A percentile compares a stretch with the other conserved stretches of the same genome.
These are phyloP conservation scores for Suhomyces canberraensis DNA, from an alignment of 805 yeast genomes.

Conservation along the genomic window DNA sequence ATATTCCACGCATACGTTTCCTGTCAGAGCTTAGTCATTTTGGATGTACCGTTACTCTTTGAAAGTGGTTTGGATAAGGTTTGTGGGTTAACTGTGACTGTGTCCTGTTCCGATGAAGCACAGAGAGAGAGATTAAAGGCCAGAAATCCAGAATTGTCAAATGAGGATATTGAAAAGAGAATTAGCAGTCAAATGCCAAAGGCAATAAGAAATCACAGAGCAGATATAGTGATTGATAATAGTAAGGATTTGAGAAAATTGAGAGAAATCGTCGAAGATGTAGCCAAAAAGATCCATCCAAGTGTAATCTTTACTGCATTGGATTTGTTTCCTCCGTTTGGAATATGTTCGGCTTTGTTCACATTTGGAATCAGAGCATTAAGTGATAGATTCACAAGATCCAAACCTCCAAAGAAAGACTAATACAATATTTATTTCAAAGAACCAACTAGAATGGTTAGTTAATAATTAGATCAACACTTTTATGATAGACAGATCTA, in stretches of 20 bases:
- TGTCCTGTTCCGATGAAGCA: slow-evolving; percentile 52
- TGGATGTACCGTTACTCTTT: slow-evolving; percentile 89
- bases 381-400: slow-evolving; percentile 8
- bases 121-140: slow-evolving; percentile 62
- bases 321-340: slow-evolving; percentile 14
- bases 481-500: too few relatives aligned
- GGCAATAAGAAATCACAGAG: slow-evolving; percentile 49
- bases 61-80: slow-evolving; percentile 69
- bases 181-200: slow-evolving; percentile 75
- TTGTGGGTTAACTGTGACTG: slow-evolving; percentile 72
- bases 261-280: slow-evolving; percentile 16
- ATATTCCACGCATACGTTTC: slow-evolving; percentile 55
- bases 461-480: too few relatives aligned
- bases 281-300: slow-evolving; percentile 30
- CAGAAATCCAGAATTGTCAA: slow-evolving; percentile 66
- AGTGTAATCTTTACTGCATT: slow-evolving; percentile 17
- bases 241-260: slow-evolving; percentile 30
- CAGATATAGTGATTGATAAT: slow-evolving; percentile 72
- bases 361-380: slow-evolving; percentile 7
- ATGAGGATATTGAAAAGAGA: slow-evolving; percentile 67
- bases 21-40: slow-evolving; percentile 58
- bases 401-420: slow-evolving; percentile 2
- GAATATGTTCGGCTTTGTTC: slow-evolving; percentile 10
- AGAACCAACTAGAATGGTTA: too few relatives aligned
- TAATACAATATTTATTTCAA: neutral